Percentiles rank a stretch among this genome's conserved stretches.
Evolutionary conservation across 805 yeast genomes (phyloP).

Genomic region (Candida verbasci): DNA sequence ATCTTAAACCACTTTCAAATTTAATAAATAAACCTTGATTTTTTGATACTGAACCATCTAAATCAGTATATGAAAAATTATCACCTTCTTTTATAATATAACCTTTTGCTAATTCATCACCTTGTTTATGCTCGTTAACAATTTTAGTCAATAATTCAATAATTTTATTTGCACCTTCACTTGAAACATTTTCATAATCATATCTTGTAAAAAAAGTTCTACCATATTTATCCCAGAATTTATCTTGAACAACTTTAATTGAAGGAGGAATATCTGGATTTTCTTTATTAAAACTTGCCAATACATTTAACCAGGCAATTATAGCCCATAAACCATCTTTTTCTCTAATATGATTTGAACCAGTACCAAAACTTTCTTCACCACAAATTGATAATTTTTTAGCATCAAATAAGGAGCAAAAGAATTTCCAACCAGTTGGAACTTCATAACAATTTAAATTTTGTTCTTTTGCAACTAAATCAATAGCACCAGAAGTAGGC

Average conservation of each 20-base stretch:
- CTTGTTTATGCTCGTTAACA: conserved; percentile 34
- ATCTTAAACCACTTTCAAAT: conserved; percentile 75
- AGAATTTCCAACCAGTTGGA: conserved; percentile 99
- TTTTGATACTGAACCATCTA: conserved; percentile 84
- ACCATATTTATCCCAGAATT: conserved; percentile 90
- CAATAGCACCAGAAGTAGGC: conserved; percentile 96
- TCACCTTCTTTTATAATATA: conserved; percentile 69
- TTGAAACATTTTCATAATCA: conserved; percentile 81
- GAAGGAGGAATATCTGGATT: conserved; percentile 53
- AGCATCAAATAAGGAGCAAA: conserved; percentile 92
- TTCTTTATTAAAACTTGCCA: conserved; percentile 69
- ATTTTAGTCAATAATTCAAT: conserved; percentile 42
- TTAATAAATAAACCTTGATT: conserved; percentile 89
- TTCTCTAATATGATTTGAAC: conserved; percentile 95
- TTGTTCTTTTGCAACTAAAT: conserved; percentile 78
- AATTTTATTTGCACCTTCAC: conserved; percentile 70
- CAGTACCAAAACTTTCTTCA: conserved; percentile 97
- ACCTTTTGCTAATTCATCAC: conserved; percentile 45
- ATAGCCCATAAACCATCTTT: conserved; percentile 98
- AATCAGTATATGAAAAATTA: conserved; percentile 87
- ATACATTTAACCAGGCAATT: conserved; percentile 92
- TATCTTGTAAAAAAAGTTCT: conserved; percentile 96
- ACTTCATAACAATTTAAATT: conserved; percentile 83
- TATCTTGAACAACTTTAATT: conserved; percentile 72
- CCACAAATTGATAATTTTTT: conserved; percentile 94